Conservation (phyloP, 495 filamentous ascomycete species). For the Lophium mytilinum region DNA sequence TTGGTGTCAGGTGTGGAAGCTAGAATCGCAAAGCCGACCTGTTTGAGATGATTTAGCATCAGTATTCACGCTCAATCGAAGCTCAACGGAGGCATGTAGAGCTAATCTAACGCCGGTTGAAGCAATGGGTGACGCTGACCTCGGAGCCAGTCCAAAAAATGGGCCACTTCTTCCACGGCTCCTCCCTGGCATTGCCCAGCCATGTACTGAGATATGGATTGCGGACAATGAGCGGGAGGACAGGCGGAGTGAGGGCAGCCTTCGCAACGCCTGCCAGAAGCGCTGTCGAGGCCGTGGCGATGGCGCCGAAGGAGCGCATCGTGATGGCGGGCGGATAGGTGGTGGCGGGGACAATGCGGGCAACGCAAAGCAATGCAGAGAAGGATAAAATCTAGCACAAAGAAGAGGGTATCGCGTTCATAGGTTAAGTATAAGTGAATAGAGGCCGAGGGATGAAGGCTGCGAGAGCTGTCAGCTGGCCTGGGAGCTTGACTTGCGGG, state of each 20-base stretch:
- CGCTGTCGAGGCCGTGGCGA: constrained; percentile 19
- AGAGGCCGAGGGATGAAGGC: neutral
- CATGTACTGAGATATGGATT: constrained; percentile 91
- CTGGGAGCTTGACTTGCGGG: constrained; percentile 9
- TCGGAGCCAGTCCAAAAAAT: constrained; percentile 87
- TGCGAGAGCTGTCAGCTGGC: constrained; percentile 15
- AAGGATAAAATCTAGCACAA: neutral
- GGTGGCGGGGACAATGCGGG: neutral
- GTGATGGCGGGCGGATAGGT: neutral
- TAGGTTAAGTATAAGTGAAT: neutral
- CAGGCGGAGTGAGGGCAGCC: constrained; percentile 57
- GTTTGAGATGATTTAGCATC: neutral
- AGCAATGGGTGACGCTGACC: constrained; percentile 32
- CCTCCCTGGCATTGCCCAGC: constrained; percentile 67
- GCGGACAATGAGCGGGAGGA: constrained; percentile 79
- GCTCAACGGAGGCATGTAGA: constrained; percentile 3
- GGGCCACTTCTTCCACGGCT: constrained; percentile 88
- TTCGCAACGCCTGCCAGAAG: constrained; percentile 22
- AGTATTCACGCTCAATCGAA: constrained; percentile 7
- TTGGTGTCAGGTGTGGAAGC: constrained; percentile 62
- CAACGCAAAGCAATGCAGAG: neutral
- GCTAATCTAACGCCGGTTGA: neutral
- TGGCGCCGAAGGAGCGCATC: constrained; percentile 16
- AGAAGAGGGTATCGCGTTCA: constrained; percentile 1
- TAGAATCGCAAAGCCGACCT: constrained; percentile 75